Conservation (phyloP, 2,329 filamentous ascomycete genomes). For the Colletotrichum gigasporum region DNA sequence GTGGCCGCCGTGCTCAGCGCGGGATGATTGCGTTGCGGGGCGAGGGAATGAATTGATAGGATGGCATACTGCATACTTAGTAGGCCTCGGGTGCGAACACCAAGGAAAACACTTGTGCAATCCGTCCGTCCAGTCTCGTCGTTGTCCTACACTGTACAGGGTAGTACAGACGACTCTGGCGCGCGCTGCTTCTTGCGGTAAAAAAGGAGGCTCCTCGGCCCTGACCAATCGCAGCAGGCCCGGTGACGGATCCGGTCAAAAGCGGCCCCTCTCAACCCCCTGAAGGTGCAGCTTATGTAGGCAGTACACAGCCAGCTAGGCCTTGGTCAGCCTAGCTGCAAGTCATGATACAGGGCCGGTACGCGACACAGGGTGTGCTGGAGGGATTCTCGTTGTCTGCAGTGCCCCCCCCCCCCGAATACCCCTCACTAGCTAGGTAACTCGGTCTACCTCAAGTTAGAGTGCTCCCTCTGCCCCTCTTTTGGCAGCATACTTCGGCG, state of each 20-base stretch:
- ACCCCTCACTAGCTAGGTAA: constrained; percentile 11
- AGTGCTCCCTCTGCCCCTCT: too few relatives aligned
- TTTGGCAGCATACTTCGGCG: not conserved
- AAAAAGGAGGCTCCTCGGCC: constrained; percentile 1
- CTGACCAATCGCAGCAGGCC: constrained; percentile 11
- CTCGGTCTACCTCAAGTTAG: too few relatives aligned
- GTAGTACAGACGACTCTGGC: constrained; percentile 9
- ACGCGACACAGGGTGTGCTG: not conserved
- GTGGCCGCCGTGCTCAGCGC: constrained; percentile 8
- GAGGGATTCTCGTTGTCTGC: constrained; percentile 2
- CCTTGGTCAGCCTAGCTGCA: constrained; percentile 26
- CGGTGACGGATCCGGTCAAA: constrained; percentile 29
- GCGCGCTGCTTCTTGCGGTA: constrained; percentile 25
- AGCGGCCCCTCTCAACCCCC: constrained; percentile 19
- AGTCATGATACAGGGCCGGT: constrained; percentile 26
- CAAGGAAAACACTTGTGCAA: not conserved
- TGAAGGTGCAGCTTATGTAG: constrained; percentile 20
- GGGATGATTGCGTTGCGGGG: constrained; percentile 17
- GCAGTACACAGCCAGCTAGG: constrained; percentile 6
- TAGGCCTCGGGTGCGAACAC: constrained; percentile 1
- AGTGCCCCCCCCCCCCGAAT: not conserved
- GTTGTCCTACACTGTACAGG: not conserved
- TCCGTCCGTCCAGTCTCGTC: constrained; percentile 6
- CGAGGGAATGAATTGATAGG: too few relatives aligned
- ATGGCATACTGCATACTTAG: too few relatives aligned